Evolutionary conservation across 164 flowering plant genomes (phyloP).

Genomic region (Macadamia integrifolia): DNA sequence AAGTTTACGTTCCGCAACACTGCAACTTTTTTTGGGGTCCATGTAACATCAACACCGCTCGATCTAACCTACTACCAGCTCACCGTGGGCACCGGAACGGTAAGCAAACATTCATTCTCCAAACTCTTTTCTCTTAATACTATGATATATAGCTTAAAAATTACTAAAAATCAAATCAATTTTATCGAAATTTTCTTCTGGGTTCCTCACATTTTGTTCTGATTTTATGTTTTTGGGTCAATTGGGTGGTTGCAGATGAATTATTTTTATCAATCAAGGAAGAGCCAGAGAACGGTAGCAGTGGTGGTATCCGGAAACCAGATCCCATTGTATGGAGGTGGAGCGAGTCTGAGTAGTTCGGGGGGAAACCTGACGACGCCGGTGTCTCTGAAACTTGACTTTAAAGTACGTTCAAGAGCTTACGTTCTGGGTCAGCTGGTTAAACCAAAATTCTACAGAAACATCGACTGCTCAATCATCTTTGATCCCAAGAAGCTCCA

Average conservation of each 20-base stretch:
- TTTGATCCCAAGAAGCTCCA: conserved; percentile 49
- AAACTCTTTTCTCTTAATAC: background rate
- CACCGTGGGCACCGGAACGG: conserved; percentile 56
- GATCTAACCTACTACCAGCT: conserved; percentile 63
- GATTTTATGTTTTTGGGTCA: background rate
- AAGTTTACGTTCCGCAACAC: conserved; percentile 66
- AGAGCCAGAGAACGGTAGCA: conserved; percentile 49
- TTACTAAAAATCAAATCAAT: background rate
- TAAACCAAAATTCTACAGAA: conserved; percentile 69
- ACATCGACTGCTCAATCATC: conserved; percentile 40
- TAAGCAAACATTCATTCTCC: conserved; percentile 23
- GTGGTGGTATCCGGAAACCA: conserved; percentile 48
- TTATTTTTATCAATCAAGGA: conserved; percentile 76
- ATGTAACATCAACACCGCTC: conserved; percentile 63
- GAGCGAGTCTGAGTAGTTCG: conserved; percentile 54
- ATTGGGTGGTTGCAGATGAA: conserved; percentile 43
- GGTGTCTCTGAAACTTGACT: conserved; percentile 50
- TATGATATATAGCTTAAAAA: no score
- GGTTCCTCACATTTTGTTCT: background rate
- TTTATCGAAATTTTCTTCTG: no score
- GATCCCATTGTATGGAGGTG: conserved; percentile 82
- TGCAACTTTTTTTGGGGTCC: conserved; percentile 84
- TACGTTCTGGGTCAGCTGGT: conserved; percentile 80
- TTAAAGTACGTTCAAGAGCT: conserved; percentile 56
- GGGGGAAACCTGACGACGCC: conserved; percentile 44